Percentiles rank a stretch among this genome's conserved stretches.
Conservation (phyloP, 1,284 basidiomycete genomes). For the Cutaneotrichosporon dermatis region DNA sequence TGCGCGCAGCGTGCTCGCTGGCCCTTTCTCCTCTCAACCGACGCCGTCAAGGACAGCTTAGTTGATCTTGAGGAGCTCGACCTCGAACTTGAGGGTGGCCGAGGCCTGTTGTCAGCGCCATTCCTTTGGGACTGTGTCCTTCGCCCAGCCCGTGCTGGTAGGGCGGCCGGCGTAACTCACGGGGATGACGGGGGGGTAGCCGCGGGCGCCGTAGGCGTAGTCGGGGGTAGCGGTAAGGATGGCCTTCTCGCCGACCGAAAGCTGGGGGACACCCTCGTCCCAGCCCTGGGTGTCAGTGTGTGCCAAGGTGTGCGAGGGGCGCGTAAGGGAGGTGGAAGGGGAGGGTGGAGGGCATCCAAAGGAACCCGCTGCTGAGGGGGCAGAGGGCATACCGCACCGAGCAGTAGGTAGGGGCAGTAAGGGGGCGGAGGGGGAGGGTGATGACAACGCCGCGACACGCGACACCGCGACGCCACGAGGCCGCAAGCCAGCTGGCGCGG, state of each 20-base stretch:
- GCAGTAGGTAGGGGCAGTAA: too few relatives aligned
- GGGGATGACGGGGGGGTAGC: constrained; percentile 62
- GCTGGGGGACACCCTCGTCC: constrained; percentile 78
- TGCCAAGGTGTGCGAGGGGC: background rate
- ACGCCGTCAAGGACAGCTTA: constrained; percentile 22
- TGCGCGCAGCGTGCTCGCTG: too few relatives aligned
- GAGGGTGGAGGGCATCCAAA: too few relatives aligned
- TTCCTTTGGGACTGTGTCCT: too few relatives aligned
- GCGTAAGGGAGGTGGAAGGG: background rate
- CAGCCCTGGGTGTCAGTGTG: constrained; percentile 56
- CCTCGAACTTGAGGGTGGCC: constrained; percentile 54
- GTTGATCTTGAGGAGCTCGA: constrained; percentile 55
- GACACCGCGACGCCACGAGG: too few relatives aligned
- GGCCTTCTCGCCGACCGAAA: constrained; percentile 75
- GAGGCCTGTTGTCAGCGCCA: background rate
- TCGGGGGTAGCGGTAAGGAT: constrained; percentile 53
- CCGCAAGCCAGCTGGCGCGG: too few relatives aligned
- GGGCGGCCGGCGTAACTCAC: constrained; percentile 26
- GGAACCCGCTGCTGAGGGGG: too few relatives aligned
- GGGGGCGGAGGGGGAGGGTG: too few relatives aligned
- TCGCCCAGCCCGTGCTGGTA: too few relatives aligned
- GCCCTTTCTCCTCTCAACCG: too few relatives aligned
- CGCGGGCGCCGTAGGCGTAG: constrained; percentile 41
- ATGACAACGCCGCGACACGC: too few relatives aligned
- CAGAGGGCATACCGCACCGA: too few relatives aligned